A percentile compares a stretch with the other conserved stretches of the same genome.
Conservation (phyloP, 352 stramenopile genomes). For the Phytophthora palmivora region DNA sequence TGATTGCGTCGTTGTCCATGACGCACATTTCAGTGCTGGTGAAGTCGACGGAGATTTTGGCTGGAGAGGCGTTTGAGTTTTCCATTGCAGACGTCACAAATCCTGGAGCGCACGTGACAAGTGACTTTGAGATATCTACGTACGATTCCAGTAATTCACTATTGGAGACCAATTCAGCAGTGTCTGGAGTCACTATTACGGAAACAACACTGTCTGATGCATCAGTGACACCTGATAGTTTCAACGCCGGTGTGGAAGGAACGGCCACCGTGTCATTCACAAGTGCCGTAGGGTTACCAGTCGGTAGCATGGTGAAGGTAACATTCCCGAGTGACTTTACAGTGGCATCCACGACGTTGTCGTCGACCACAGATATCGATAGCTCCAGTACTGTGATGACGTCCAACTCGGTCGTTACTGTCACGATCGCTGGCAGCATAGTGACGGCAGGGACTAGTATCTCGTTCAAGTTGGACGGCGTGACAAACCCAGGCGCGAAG, state of each 20-base stretch:
- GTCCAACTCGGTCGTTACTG: slow-evolving; percentile 28
- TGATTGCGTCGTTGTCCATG: slow-evolving; percentile 22
- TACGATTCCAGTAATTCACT: slow-evolving; percentile 24
- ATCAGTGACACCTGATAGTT: slow-evolving; percentile 32
- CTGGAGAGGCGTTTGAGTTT: slow-evolving; percentile 36
- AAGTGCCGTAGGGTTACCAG: slow-evolving; percentile 40
- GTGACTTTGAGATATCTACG: slow-evolving; percentile 30
- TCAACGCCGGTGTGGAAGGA: slow-evolving; percentile 38
- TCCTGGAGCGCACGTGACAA: slow-evolving; percentile 30
- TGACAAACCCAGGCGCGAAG: slow-evolving; percentile 62
- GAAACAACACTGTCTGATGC: slow-evolving; percentile 17
- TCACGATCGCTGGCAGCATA: slow-evolving; percentile 35
- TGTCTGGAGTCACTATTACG: slow-evolving; percentile 22
- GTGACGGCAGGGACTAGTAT: slow-evolving; percentile 34
- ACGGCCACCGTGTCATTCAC: slow-evolving; percentile 45
- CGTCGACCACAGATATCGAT: slow-evolving; percentile 34
- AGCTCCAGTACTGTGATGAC: slow-evolving; percentile 30
- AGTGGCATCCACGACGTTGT: slow-evolving; percentile 32
- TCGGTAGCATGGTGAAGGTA: slow-evolving; percentile 46
- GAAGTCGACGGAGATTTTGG: slow-evolving; percentile 23
- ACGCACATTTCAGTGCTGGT: slow-evolving; percentile 34
- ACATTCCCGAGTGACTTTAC: slow-evolving; percentile 49
- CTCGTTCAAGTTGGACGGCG: slow-evolving; percentile 52
- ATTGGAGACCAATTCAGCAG: slow-evolving; percentile 13
- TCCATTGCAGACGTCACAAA: slow-evolving; percentile 42